Base-by-base conservation (phyloP, 2,329 filamentous ascomycete genomes). In the Cordyceps javanica region DNA sequence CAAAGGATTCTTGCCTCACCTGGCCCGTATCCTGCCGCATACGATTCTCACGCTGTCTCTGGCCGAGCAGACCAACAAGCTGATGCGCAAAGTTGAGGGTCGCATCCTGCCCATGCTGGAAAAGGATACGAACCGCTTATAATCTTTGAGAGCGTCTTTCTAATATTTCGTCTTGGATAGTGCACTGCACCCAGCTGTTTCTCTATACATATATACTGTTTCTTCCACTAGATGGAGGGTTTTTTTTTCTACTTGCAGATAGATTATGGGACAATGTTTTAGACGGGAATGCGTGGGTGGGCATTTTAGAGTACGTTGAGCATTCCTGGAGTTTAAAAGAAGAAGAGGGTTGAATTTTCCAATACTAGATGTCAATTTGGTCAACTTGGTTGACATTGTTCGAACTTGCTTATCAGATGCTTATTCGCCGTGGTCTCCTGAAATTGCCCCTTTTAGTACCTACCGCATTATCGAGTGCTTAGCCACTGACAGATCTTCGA, bases 11-110 rank as follows among this genome's bases (percentile, higher is more conserved):
- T 85, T 96, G 68, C 94, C 94, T 16, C 94, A 99, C 75, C 77
- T 99, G 63, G 91, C 94, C 32, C 82, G 94, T 66, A 97, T 99
- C 67, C 76, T 99, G 67, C 94, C 94, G 46, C 94, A 99, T 72
- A 99, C 94, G 39, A 91, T 97, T 69, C 75, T 97, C 64, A 99
- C 93, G 1, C 82, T 99, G 64, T 94, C 87, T 62, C 78, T 99
- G 68, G 94, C 94, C 3, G 94, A 99, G 75, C 94, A 99, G 77
- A 97, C 94, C 10, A 97, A 95, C 74, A 97, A 96, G 78, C 74
- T 95, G 55, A 86, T 99, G 76, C 82, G 88, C 63, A 88, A 83
- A 70, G 73, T 96, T 34, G 94, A 99, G 74, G 67, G 71, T 45
- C 77, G 73, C 57, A 69, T 87, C 52, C 67, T 87, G 45, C 75